Evolutionary conservation across 495 filamentous ascomycete genomes (phyloP), one percentile per base, ranked within the genome.

Genomic region (Patellaria atrata): DNA sequence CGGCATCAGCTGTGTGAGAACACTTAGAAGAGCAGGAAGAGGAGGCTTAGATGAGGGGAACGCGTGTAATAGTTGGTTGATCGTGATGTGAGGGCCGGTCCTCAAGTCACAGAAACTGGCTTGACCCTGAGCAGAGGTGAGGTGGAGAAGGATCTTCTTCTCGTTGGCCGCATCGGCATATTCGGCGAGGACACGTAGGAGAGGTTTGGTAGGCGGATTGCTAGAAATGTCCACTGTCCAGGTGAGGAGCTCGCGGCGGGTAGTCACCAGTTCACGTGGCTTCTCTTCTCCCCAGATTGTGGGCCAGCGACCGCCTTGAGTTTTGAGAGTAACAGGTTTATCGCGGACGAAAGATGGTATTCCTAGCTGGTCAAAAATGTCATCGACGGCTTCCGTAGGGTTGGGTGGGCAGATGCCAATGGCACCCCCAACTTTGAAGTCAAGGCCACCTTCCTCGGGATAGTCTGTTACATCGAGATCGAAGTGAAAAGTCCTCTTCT

Each of bases 211-310:
- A 0, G 91, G 89, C 6, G 89, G 72, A 42, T 85, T 82, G 37
- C 80, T 87, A 55, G 94, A 86, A 31, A 96, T 71, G 54, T 97
- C 89, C 10, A 78, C 74, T 54, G 85, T 94, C 89, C 89, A 97
- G 31, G 79, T 94, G 17, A 97, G 63, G 12, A 97, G 63, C 54
- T 93, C 89, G 7, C 89, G 67, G 10, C 89, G 73, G 1, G 87
- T 94, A 1, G 87, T 94, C 30, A 81, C 65, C 14, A 97, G 57
- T 44, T 86, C 75, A 25, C 91, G 68, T 1, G 87, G 55, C 48
- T 81, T 50, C 19, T 94, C 86, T n/a, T 89, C 79, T 14, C 86
- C 87, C 89, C 91, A 97, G 28, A 97, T 89, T 7, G 89, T 96
- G 2, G 89, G 89, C 89, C 89, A 97, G 6, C 89, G 66, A 11